These are phyloP conservation scores for Babesia ovis DNA, from an alignment of 169 alveolate species.

Conservation along the genomic window DNA sequence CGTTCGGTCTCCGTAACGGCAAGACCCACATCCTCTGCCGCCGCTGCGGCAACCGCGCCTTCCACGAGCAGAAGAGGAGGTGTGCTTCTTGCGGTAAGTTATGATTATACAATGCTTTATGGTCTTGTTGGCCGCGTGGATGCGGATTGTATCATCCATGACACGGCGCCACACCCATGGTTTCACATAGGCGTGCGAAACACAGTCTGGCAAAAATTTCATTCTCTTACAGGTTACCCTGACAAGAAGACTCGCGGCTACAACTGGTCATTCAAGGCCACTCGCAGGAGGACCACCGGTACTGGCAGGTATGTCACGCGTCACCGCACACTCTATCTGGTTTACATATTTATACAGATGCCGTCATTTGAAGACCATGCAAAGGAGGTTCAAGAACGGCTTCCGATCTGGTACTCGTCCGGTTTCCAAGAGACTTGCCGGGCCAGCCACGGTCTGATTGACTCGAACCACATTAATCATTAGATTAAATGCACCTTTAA, in stretches of 20 bases:
- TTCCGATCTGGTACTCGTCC: slow-evolving; percentile 94
- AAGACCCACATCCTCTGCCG: slow-evolving; percentile 95
- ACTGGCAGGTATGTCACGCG: slow-evolving; percentile 88
- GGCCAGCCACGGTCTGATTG: slow-evolving; percentile 26
- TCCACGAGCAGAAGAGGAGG: slow-evolving; percentile 91
- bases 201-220: not conserved
- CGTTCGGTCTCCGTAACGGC: slow-evolving; percentile 95
- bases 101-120: not conserved
- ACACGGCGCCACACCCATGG: not conserved
- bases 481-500: not conserved
- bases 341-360: slow-evolving; percentile 72
- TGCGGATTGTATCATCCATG: not conserved
- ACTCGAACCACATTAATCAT: slow-evolving; percentile 20
- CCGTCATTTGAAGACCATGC: slow-evolving; percentile 92
- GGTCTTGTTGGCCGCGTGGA: not conserved
- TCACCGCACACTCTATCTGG: not conserved
- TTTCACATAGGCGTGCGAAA: not conserved
- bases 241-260: slow-evolving; percentile 92
- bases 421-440: slow-evolving; percentile 68
- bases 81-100: slow-evolving; percentile 93
- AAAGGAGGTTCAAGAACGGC: slow-evolving; percentile 94
- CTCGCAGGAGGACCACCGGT: slow-evolving; percentile 94
- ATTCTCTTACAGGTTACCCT: slow-evolving; percentile 79
- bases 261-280: slow-evolving; percentile 95
- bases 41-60: slow-evolving; percentile 94